Evolutionary conservation across 169 alveolate genomes (phyloP).

Genomic region (Blepharisma undulans): DNA sequence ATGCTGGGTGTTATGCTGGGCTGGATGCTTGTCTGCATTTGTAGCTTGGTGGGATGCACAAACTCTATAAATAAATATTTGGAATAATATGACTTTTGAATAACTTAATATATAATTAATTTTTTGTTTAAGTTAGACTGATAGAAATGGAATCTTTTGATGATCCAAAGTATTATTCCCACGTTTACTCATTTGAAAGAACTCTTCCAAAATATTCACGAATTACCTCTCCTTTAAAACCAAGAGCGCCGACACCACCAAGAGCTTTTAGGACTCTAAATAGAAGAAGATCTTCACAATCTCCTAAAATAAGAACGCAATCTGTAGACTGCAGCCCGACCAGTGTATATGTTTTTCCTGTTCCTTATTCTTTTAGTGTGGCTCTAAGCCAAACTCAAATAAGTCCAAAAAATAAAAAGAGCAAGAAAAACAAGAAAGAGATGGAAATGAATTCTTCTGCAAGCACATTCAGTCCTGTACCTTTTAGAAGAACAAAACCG

Average conservation of each 20-base stretch:
- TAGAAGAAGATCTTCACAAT: background rate
- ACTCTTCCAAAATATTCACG: background rate
- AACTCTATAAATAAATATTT: background rate
- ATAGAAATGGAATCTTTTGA: background rate
- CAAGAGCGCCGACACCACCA: background rate
- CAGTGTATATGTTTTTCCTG: background rate
- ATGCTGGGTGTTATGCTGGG: conserved; percentile 33
- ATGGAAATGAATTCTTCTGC: background rate
- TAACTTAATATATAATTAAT: no score
- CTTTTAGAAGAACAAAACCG: background rate
- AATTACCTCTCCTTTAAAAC: background rate
- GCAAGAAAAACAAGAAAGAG: background rate
- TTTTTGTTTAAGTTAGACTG: background rate
- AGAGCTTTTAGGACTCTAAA: background rate
- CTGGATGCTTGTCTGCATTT: conserved; percentile 24
- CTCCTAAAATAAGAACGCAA: background rate
- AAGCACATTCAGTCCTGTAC: background rate
- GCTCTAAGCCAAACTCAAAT: background rate
- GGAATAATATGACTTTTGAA: background rate
- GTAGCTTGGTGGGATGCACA: conserved; percentile 36
- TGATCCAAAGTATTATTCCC: background rate
- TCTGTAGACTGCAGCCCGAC: background rate
- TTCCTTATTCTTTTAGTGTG: background rate
- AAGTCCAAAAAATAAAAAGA: background rate
- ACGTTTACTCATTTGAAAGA: background rate